Evolutionary conservation across 352 stramenopile species (phyloP), one percentile per base, ranked within the genome.

Genomic region (Globisporangium cylindrosporum): DNA sequence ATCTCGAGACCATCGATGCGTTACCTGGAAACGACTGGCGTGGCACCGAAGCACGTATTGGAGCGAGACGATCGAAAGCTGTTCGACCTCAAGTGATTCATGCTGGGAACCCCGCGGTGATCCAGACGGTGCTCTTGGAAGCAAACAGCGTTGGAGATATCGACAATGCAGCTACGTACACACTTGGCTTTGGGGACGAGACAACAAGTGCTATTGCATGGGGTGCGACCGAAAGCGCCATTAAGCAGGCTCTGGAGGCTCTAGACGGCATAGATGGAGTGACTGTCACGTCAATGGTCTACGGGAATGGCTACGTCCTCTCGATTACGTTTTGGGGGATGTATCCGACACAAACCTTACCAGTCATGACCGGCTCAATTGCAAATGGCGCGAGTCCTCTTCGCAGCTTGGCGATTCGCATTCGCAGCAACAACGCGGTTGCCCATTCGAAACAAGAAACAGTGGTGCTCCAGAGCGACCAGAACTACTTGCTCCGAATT

Each of bases 301-400:
- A 74, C 2, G 72, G 72, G 24, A 77, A 88, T 7, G 92, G 84
- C 10, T 91, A 88, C 46, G 71, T 97, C 6, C 92, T 96, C 69
- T 91, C 82, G 0, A 78, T 97, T 64, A 87, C 71, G n/a, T 97
- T 97, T 55, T 97, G 88, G 89, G 90, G 90, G 3, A 80, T 75
- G 20, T 93, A 93, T 54, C 75, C 84, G 10, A 81, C 78, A 54
- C 73, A 72, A 18, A 90, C 74, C 8, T 55, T 91, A 0, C 83
- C 84, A 8, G 69, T 86, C 4, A 71, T 92, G 8, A 61, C 70
- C 0, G 73, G 72, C 1, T 74, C 58, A 7, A 61, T 82, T 1
- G 72, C 64, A 14, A 56, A 59, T 2, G 71, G 70, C 0, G 72
- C 77, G 1, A 72, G 69, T 2, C 48, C 7, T 34, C 27, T 27